Percentiles rank a stretch among this genome's conserved stretches.
Conservation (phyloP, 176 grass and related monocot genomes). For the Oryza longistaminata region DNA sequence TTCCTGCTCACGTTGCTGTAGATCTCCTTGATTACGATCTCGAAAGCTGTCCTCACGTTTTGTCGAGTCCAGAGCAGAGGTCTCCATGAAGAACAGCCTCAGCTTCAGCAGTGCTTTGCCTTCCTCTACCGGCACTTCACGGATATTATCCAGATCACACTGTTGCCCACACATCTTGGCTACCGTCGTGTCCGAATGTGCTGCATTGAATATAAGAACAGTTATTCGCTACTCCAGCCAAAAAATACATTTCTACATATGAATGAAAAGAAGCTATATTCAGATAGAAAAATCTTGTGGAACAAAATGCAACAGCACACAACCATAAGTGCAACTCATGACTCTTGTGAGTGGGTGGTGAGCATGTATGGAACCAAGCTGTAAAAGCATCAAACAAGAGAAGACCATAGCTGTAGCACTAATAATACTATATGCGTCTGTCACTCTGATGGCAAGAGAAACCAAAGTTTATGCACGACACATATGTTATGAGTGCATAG, state of each 20-base stretch:
- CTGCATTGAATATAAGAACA: conserved; percentile 42
- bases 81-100: conserved; percentile 96
- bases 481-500: background rate
- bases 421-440: background rate
- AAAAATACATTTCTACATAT: background rate
- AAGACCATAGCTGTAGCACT: background rate
- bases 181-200: conserved; percentile 79
- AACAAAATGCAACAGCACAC: background rate
- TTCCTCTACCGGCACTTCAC: conserved; percentile 66
- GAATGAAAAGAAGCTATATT: background rate
- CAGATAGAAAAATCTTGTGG: background rate
- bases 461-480: background rate
- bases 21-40: conserved; percentile 81
- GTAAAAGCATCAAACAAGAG: conserved; percentile 4
- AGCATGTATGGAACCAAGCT: background rate
- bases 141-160: conserved; percentile 75
- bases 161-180: conserved; percentile 92
- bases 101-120: conserved; percentile 74
- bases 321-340: background rate
- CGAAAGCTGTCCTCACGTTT: conserved; percentile 80
- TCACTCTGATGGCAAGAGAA: background rate
- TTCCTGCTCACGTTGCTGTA: conserved; percentile 84
- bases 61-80: conserved; percentile 74
- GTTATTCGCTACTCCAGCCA: background rate
- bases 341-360: background rate